Evolutionary conservation across 208 protist genomes (phyloP), one percentile per base, ranked within the genome.

Genomic region (Trypanosoma conorhini): DNA sequence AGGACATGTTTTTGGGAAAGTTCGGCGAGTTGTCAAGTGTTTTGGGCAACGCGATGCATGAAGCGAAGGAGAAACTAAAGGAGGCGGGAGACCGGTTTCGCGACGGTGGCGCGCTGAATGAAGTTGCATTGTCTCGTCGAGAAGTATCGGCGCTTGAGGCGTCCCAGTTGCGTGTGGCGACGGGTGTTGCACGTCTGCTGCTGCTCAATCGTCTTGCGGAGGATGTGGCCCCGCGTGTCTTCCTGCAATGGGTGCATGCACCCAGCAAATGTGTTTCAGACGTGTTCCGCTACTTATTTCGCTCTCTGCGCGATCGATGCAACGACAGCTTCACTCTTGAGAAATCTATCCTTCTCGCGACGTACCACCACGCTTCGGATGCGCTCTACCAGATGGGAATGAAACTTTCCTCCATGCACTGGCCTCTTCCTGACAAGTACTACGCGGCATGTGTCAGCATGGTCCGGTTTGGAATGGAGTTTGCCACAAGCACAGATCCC

Each of bases 371-470:
- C 60, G 86, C 88, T 10, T 70, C 87, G 31, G 91, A 96, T 51
- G 68, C 77, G 8, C 79, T 96, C 21, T 87, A 79, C 66, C 86
- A 89, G 58, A 79, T 83, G 8, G 89, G 92, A 31, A 24, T 76
- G 48, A 93, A 92, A 70, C 77, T 96, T 0, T 82, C 92, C 8
- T 92, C 89, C 0, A 70, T 96, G 59, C 92, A 96, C 65, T 96
- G 93, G 70, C 63, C 77, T 59, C 58, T 74, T 35, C 84, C 80
- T 28, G 92, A 96, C 60, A 88, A 88, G 38, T 88, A 83, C 59
- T 92, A 93, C 74, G 31, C 70, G 21, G 79, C 80, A 42, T 83
- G 77, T 44, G 81, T 87, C 13, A 67, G 67, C 26, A 78, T 96
- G 57, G 81, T 94, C 19, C 85, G 72, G 42, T 91, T 90, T 67